A percentile compares a stretch with the other conserved stretches of the same genome.
These are phyloP conservation scores for Saccharomyces pastorianus DNA, from an alignment of 1,139 yeast genomes.

Conservation along the genomic window DNA sequence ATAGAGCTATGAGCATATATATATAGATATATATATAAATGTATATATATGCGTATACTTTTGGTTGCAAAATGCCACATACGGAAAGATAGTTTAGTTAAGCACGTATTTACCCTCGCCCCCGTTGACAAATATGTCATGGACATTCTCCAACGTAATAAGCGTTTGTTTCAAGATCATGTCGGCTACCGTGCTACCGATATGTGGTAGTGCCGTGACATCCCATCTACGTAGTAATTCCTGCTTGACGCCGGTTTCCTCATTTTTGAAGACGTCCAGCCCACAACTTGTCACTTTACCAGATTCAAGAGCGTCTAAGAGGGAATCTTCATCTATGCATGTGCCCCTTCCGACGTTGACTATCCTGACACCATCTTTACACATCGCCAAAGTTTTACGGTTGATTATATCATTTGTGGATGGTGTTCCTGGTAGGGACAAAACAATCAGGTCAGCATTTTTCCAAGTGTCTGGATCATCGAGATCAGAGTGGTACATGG, in stretches of 20 bases:
- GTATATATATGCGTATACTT: background rate
- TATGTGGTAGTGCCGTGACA: constrained; percentile 66
- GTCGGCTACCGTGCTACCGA: constrained; percentile 60
- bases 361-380: constrained; percentile 50
- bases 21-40: no score
- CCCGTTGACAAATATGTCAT: constrained; percentile 32
- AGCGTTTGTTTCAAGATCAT: constrained; percentile 39
- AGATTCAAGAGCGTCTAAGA: constrained; percentile 55
- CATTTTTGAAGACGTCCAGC: constrained; percentile 68
- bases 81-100: background rate
- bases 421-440: constrained; percentile 61
- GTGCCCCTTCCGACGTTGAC: constrained; percentile 77
- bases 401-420: constrained; percentile 53
- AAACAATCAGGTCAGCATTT: constrained; percentile 50
- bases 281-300: constrained; percentile 72
- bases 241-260: constrained; percentile 47
- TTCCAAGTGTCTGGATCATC: constrained; percentile 31
- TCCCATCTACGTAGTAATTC: constrained; percentile 52
- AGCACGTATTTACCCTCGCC: constrained; percentile 20
- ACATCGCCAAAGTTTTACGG: constrained; percentile 36
- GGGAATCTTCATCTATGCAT: constrained; percentile 63
- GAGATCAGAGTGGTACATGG: constrained; percentile 38
- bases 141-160: constrained; percentile 42
- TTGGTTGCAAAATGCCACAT: constrained; percentile 4
- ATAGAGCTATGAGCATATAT: background rate